Evolutionary conservation across 2,329 filamentous ascomycete species (phyloP).

Genomic region (Arthroderma uncinatum): DNA sequence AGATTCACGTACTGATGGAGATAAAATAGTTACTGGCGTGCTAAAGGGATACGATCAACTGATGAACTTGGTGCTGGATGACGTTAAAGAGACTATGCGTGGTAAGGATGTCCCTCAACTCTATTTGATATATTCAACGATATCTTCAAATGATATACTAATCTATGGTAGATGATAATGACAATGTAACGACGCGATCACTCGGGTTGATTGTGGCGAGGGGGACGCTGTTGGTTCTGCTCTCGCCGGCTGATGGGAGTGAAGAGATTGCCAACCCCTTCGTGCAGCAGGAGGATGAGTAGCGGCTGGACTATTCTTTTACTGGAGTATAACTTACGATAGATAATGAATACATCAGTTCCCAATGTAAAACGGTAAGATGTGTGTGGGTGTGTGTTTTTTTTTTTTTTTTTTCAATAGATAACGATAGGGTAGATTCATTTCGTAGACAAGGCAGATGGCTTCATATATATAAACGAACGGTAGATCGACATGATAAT

Average conservation of each 20-base stretch:
- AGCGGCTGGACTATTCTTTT: background rate
- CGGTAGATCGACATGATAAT: background rate
- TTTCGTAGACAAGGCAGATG: background rate
- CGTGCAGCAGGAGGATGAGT: slow-evolving; percentile 54
- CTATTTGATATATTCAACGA: too few relatives aligned
- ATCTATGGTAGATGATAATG: slow-evolving; percentile 64
- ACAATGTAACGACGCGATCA: slow-evolving; percentile 68
- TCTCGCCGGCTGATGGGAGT: slow-evolving; percentile 87
- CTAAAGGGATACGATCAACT: slow-evolving; percentile 94
- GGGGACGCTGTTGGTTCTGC: slow-evolving; percentile 82
- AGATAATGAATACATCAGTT: background rate
- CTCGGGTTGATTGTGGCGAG: slow-evolving; percentile 82
- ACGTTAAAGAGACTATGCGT: slow-evolving; percentile 79
- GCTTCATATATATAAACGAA: background rate
- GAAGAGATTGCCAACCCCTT: slow-evolving; percentile 96
- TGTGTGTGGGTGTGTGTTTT: too few relatives aligned
- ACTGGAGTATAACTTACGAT: background rate
- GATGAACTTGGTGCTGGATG: slow-evolving; percentile 94
- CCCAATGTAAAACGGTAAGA: background rate
- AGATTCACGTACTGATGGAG: background rate
- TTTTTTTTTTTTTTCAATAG: background rate
- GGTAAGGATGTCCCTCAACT: too few relatives aligned
- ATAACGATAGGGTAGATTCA: background rate
- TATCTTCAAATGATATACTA: too few relatives aligned
- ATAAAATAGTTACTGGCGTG: slow-evolving; percentile 63